phyloP scores from a whole-genome alignment of 345 rosid species.

The Lagerstroemia speciosa region DNA sequence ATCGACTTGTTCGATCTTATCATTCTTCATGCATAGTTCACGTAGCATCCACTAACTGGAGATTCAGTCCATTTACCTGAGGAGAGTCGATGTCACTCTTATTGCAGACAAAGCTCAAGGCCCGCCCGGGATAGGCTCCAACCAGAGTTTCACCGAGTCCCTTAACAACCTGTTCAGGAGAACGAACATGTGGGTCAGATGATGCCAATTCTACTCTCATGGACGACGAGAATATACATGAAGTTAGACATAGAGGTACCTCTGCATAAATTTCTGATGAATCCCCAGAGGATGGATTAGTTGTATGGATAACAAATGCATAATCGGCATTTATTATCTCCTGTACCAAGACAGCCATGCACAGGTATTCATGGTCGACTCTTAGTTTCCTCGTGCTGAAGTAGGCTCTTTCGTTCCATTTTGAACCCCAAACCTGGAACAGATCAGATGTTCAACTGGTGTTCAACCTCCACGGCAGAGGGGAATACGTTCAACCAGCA shows the following conservation, averaged over 20 bases:
- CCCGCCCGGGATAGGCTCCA: constrained; percentile 99
- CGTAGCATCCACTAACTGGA: background rate
- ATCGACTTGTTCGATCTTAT: background rate
- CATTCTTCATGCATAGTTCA: background rate
- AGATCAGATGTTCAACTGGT: constrained; percentile 1
- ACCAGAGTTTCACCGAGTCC: constrained; percentile 98
- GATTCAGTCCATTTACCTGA: constrained; percentile 36
- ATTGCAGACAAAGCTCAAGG: constrained; percentile 85
- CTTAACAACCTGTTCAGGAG: constrained; percentile 58
- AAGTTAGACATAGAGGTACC: constrained; percentile 29
- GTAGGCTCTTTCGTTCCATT: constrained; percentile 99
- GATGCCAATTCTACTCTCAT: background rate
- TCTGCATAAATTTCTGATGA: constrained; percentile 89
- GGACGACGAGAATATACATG: background rate
- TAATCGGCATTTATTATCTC: constrained; percentile 93
- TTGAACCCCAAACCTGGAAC: constrained; percentile 95
- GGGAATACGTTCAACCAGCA: background rate
- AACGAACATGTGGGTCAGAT: background rate
- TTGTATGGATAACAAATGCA: constrained; percentile 95
- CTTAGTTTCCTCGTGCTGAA: constrained; percentile 84
- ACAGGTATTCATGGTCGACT: constrained; percentile 84
- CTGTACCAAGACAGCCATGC: constrained; percentile 99
- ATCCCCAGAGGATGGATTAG: constrained; percentile 92
- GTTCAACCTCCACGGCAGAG: background rate
- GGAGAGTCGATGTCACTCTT: constrained; percentile 63